Conservation (phyloP, 2,329 filamentous ascomycete genomes). For the Hysterium pulicare region DNA sequence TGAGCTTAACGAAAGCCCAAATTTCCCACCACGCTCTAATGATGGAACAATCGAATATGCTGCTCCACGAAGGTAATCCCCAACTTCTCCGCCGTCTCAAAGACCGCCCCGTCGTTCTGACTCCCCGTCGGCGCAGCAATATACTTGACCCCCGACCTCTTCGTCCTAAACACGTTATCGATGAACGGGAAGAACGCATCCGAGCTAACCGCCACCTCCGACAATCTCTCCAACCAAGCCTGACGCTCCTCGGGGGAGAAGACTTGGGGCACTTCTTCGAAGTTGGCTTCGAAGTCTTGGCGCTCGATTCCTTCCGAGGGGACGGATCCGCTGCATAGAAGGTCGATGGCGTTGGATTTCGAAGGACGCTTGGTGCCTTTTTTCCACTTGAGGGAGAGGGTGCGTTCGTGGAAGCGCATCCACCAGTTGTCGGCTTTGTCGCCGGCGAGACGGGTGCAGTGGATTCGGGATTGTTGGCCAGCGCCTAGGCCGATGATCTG, state of each 20-base stretch:
- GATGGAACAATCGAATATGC: constrained; percentile 89
- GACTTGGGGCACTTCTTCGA: constrained; percentile 79
- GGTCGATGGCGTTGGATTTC: constrained; percentile 97
- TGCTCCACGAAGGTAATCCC: constrained; percentile 96
- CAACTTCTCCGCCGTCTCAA: constrained; percentile 86
- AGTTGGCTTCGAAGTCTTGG: constrained; percentile 81
- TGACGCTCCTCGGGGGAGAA: constrained; percentile 84
- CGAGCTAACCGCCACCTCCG: constrained; percentile 80
- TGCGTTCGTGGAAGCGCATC: constrained; percentile 94
- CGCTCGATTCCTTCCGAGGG: constrained; percentile 74
- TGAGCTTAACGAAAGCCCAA: not conserved
- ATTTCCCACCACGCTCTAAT: constrained; percentile 51
- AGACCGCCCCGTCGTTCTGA: constrained; percentile 77
- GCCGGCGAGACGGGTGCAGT: constrained; percentile 94
- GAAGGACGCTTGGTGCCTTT: constrained; percentile 94
- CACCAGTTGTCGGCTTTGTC: constrained; percentile 99
- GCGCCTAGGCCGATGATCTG: constrained; percentile 93
- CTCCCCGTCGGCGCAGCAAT: constrained; percentile 89
- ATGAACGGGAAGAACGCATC: constrained; percentile 99
- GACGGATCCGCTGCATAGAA: constrained; percentile 87
- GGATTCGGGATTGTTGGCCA: constrained; percentile 95
- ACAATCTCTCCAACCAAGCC: constrained; percentile 79
- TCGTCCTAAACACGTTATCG: constrained; percentile 93
- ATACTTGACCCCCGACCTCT: constrained; percentile 88
- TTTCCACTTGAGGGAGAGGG: constrained; percentile 90